Conservation (phyloP, 495 filamentous ascomycete species). For the Astrocystis sublimbata region DNA sequence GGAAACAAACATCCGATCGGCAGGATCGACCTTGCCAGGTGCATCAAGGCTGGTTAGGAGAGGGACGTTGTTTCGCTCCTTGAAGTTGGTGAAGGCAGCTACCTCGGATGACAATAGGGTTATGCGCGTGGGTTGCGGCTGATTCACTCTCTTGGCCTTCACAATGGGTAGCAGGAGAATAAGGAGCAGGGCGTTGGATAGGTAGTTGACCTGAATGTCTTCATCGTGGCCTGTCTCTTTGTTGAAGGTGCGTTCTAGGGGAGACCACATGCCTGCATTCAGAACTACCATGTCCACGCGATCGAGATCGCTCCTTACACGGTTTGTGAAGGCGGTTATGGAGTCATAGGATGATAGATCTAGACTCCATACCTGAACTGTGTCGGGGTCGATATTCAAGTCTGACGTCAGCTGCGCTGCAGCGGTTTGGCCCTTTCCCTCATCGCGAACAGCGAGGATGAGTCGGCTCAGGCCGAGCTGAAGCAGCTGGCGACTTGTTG, state of each 20-base stretch:
- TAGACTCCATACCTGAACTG: constrained; percentile 54
- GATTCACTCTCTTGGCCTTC: constrained; percentile 19
- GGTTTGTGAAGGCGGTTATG: constrained; percentile 40
- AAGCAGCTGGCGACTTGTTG: constrained; percentile 47
- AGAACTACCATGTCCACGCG: constrained; percentile 50
- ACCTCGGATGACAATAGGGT: constrained; percentile 19
- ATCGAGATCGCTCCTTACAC: constrained; percentile 31
- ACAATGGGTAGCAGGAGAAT: constrained; percentile 46
- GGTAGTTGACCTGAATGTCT: constrained; percentile 41
- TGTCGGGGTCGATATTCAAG: constrained; percentile 6
- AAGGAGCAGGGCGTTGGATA: constrained; percentile 45
- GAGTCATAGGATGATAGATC: constrained; percentile 52
- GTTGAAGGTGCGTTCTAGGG: constrained; percentile 35
- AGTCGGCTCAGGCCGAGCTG: constrained; percentile 40
- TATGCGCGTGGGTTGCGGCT: constrained; percentile 13
- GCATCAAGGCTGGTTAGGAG: constrained; percentile 42
- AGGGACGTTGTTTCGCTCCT: constrained; percentile 10
- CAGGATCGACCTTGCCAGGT: constrained; percentile 26
- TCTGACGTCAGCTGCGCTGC: constrained; percentile 1
- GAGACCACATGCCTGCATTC: constrained; percentile 46
- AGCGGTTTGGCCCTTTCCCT: constrained; percentile 41
- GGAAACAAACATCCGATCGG: constrained; percentile 33
- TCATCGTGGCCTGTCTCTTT: constrained; percentile 42
- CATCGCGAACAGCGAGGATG: constrained; percentile 53
- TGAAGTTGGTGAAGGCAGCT: constrained; percentile 6